Evolutionary conservation across 2,329 filamentous ascomycete genomes (phyloP).

Genomic region (Leptographium radiaticola): DNA sequence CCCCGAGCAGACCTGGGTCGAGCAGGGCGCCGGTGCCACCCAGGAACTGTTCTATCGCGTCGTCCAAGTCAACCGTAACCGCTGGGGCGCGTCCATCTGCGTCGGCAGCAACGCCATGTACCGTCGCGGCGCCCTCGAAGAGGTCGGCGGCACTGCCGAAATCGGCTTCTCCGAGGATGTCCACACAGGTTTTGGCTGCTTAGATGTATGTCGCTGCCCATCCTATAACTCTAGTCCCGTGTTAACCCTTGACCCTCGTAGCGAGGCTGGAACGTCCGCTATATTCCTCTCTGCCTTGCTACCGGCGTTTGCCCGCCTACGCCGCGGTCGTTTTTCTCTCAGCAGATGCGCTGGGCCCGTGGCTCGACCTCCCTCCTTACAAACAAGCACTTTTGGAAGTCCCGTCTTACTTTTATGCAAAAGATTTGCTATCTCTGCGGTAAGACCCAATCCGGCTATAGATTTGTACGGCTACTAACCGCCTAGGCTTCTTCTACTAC

Average conservation of each 20-base stretch:
- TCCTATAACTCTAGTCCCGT: not conserved
- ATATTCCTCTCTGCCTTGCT: conserved; percentile 1
- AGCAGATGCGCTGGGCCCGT: conserved; percentile 6
- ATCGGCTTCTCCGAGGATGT: conserved; percentile 6
- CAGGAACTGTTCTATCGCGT: conserved; percentile 6
- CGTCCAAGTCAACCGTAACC: conserved; percentile 5
- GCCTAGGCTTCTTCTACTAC: conserved; percentile 4
- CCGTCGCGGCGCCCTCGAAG: conserved; percentile 2
- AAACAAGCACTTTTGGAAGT: conserved; percentile 4
- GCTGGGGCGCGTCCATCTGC: conserved; percentile 6
- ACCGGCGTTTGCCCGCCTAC: conserved; percentile 4
- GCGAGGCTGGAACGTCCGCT: conserved; percentile 3
- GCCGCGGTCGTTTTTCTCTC: conserved; percentile 4
- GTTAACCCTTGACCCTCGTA: not conserved
- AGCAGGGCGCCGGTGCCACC: conserved; percentile 5
- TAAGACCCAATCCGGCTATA: not conserved
- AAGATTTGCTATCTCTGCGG: conserved; percentile 6
- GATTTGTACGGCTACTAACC: not conserved
- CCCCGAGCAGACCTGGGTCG: conserved; percentile 5
- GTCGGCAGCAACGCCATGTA: conserved; percentile 5
- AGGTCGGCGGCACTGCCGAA: conserved; percentile 4
- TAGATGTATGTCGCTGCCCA: not conserved
- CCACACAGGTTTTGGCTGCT: not conserved
- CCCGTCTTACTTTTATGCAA: conserved; percentile 1
- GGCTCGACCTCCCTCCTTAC: conserved; percentile 2